phyloP scores from a whole-genome alignment of 2,329 filamentous ascomycete species.

The Calonectria hongkongensis region DNA sequence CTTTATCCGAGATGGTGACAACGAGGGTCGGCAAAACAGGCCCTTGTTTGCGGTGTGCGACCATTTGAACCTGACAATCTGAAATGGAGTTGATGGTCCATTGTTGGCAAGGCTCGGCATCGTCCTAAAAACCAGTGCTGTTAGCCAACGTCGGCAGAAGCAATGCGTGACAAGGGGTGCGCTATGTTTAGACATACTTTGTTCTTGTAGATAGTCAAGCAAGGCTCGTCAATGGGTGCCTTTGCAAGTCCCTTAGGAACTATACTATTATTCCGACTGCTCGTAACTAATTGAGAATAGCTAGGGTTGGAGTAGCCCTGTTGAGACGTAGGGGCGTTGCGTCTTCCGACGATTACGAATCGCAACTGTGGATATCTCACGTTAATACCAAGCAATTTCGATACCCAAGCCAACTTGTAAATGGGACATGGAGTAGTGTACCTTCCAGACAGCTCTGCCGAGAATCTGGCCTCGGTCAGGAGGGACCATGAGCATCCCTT shows the following conservation, averaged over 20 bases:
- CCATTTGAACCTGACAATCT: conserved; percentile 75
- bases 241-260: conserved; percentile 61
- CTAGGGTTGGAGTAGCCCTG: conserved; percentile 59
- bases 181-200: conserved; percentile 64
- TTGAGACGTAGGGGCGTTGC: conserved; percentile 58
- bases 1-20: conserved; percentile 75
- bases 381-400: conserved; percentile 29
- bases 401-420: conserved; percentile 15
- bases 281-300: conserved; percentile 63
- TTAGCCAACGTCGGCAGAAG: conserved; percentile 29
- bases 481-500: conserved; percentile 70
- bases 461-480: conserved; percentile 71
- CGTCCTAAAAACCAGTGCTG: conserved; percentile 60
- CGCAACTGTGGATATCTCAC: conserved; percentile 67
- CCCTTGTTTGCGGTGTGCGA: conserved; percentile 78
- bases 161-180: background rate
- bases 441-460: conserved; percentile 72
- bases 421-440: conserved; percentile 53
- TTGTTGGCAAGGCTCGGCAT: conserved; percentile 72
- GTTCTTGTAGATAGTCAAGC: conserved; percentile 73
- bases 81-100: conserved; percentile 71
- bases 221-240: conserved; percentile 64
- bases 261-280: conserved; percentile 62
- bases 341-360: conserved; percentile 74
- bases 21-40: conserved; percentile 76